These are phyloP conservation scores for Diaporthe citri DNA, from an alignment of 2,329 filamentous ascomycete species.

Conservation along the genomic window DNA sequence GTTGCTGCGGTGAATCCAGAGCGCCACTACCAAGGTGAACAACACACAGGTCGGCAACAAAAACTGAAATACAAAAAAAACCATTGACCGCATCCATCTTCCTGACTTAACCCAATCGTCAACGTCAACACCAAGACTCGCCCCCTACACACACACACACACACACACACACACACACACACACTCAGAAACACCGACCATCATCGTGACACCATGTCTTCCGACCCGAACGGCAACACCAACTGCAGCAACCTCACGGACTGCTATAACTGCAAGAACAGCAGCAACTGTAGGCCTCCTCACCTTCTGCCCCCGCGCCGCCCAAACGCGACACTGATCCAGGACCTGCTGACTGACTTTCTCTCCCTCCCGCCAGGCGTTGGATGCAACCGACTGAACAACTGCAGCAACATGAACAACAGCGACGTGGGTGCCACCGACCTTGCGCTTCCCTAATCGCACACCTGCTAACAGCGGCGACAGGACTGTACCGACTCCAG, in stretches of 20 bases:
- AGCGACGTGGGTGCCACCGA: conserved; percentile 1
- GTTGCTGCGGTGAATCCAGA: neutral
- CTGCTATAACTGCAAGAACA: conserved; percentile 37
- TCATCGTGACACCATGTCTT: neutral
- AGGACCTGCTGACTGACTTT: neutral
- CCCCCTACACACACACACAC: neutral
- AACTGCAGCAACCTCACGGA: conserved; percentile 37
- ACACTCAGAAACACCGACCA: neutral
- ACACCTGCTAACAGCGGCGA: neutral
- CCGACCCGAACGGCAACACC: conserved; percentile 31
- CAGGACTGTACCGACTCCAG: conserved; percentile 21
- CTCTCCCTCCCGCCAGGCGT: neutral
- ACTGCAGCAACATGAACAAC: conserved; percentile 36
- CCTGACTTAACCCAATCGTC: neutral
- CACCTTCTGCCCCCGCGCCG: neutral
- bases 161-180: neutral
- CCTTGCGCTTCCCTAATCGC: neutral
- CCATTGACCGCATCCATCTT: neutral
- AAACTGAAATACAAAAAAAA: neutral
- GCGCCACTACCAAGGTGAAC: neutral
- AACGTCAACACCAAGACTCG: neutral
- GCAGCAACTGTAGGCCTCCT: conserved; percentile 35
- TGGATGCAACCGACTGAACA: neutral
- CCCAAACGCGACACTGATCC: neutral
- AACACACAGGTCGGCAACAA: neutral